Base-by-base conservation (phyloP, 257 asterid species). In the Solanum ossicruentum region DNA sequence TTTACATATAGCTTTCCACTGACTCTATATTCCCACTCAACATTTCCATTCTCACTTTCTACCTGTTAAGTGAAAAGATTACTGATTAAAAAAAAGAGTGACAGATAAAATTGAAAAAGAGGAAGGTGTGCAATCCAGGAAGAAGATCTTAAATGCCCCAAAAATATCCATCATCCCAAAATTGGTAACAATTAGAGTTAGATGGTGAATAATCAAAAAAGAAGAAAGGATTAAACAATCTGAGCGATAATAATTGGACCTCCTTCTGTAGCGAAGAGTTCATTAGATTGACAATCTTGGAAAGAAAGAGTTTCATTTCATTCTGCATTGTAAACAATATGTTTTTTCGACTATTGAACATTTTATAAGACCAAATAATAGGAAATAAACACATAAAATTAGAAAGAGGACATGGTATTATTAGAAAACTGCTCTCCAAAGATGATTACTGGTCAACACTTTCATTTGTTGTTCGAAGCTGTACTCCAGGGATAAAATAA, bases 161-260 rank as follows among this genome's bases (percentile, higher is more conserved):
- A 45, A 80, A n/a, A 77, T 55, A 47, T 39, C 71, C 52, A 3
- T 36, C 15, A 61, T 39, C n/a, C 12, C 55, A 55, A n/a, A 56
- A 56, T 51, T 10, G 28, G n/a, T 66, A 66, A 13, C n/a, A 66
- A 69, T 51, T 17, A 36, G 23, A 79, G 66, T 13, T 15, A 78
- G 56, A 73, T 73, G 41, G 56, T 72, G 36, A 72, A 41, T 26
- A 20, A 70, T 70, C 17, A 9, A 72, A 72, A 72, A 12, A 73
- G 21, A 65, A 39, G 55, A 83, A 8, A 49, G 43, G 21, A 82
- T 84, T 75, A 86, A 84, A 60, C 54, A 63, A 94, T 96, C 98
- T 94, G 96, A 9, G 96, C 91, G 8, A 93, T 93, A 70, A 94
- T 94, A 55, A 92, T 93, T 39, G 97, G 97, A 69, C 98, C 98